Percentiles rank a stretch among this genome's conserved stretches.
These are phyloP conservation scores for Sambucus nigra DNA, from an alignment of 129 eudicot species.

Conservation along the genomic window DNA sequence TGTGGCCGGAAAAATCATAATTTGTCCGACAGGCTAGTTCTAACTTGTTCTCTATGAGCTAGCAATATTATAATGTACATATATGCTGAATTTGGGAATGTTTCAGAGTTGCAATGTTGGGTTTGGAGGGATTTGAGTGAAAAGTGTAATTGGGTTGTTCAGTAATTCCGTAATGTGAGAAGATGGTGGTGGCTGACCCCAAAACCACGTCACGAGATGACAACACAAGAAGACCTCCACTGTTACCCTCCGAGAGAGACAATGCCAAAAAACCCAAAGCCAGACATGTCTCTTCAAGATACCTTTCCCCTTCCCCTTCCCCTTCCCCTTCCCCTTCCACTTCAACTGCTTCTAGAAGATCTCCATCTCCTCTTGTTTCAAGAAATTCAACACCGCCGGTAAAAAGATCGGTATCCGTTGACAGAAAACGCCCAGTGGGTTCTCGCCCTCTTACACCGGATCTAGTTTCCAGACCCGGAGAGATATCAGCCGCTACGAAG, in stretches of 20 bases:
- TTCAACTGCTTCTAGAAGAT: constrained; percentile 15
- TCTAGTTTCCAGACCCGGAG: constrained; percentile 49
- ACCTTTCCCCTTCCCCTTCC: constrained; percentile 75
- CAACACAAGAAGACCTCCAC: constrained; percentile 56
- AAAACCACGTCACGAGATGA: constrained; percentile 16
- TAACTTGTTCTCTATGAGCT: too few relatives aligned
- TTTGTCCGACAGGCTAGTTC: too few relatives aligned
- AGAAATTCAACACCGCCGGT: constrained; percentile 11
- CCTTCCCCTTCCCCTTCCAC: constrained; percentile 57
- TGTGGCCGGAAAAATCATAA: too few relatives aligned
- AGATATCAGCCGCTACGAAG: constrained; percentile 69
- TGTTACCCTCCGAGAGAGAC: constrained; percentile 60
- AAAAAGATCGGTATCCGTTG: constrained; percentile 75
- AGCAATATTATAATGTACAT: too few relatives aligned
- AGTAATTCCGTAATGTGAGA: constrained; percentile 15
- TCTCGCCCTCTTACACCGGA: constrained; percentile 44
- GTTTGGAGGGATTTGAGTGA: constrained; percentile 30
- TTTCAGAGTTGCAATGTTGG: not conserved
- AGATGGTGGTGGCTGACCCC: constrained; percentile 64
- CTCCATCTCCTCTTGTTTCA: not conserved
- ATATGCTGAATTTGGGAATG: too few relatives aligned
- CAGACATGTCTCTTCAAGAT: constrained; percentile 67
- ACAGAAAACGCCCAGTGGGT: constrained; percentile 47
- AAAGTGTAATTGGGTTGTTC: constrained; percentile 25
- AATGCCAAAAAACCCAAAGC: constrained; percentile 55